Evolutionary conservation across 768 basidiomycete species (phyloP).

Genomic region (Coprinellus aureogranulatus): DNA sequence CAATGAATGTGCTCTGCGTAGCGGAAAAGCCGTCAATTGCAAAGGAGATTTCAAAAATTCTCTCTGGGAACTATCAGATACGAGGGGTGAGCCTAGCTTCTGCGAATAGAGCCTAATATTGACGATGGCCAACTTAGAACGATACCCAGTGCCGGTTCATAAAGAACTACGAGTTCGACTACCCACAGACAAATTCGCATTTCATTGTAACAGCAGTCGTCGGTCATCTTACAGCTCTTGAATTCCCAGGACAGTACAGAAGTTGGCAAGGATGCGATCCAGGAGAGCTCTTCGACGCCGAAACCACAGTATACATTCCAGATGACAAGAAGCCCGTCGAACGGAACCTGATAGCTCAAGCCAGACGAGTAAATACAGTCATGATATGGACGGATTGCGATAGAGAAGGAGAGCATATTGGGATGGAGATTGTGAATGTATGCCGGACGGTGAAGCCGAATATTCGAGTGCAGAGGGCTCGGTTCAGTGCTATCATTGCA

Average conservation of each 20-base stretch:
- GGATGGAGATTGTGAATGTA: conserved; percentile 75
- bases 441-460: conserved; percentile 70
- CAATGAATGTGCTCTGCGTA: conserved; percentile 87
- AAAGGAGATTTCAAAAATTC: conserved; percentile 83
- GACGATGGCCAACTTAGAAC: conserved; percentile 45
- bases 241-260: conserved; percentile 74
- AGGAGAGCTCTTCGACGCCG: conserved; percentile 84
- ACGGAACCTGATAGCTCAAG: conserved; percentile 72
- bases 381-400: conserved; percentile 99
- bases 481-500: conserved; percentile 96
- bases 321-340: conserved; percentile 70
- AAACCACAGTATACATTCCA: conserved; percentile 59
- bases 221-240: conserved; percentile 77
- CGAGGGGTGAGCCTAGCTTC: conserved; percentile 61
- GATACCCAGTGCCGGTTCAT: conserved; percentile 63
- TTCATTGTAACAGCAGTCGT: conserved; percentile 91
- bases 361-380: conserved; percentile 68
- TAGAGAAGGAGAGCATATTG: conserved; percentile 97
- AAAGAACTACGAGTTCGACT: conserved; percentile 94
- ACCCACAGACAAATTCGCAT: conserved; percentile 71
- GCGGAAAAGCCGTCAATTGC: conserved; percentile 98
- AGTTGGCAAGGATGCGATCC: conserved; percentile 91
- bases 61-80: conserved; percentile 78
- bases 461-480: conserved; percentile 79
- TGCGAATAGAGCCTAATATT: neutral